Percentiles rank a stretch among this genome's conserved stretches.
Evolutionary conservation across 1,284 basidiomycete genomes (phyloP).

Genomic region (Puccinia coronata): DNA sequence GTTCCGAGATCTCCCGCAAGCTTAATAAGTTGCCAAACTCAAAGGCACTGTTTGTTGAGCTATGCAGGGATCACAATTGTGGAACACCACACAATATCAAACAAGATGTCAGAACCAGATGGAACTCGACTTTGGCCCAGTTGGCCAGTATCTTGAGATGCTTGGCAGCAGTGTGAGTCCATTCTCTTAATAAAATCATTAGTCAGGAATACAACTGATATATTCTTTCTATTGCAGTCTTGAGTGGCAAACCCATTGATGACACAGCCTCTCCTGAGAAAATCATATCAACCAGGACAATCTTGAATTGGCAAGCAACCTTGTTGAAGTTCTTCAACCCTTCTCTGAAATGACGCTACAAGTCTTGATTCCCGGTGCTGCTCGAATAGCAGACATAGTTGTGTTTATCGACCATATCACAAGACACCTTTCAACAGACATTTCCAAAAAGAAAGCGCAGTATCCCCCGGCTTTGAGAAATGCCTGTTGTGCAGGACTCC

Average conservation of each 20-base stretch:
- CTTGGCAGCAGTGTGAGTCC: not conserved
- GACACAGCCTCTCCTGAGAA: not conserved
- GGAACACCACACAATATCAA: conserved; percentile 6
- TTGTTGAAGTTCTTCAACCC: conserved; percentile 2
- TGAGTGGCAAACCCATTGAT: conserved; percentile 4
- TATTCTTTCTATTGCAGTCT: not conserved
- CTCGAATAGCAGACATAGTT: not conserved
- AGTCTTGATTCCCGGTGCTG: not conserved
- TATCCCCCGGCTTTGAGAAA: not conserved
- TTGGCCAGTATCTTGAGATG: not conserved
- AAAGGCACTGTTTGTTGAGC: not conserved
- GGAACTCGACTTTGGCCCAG: conserved; percentile 3
- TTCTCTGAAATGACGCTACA: conserved; percentile 11
- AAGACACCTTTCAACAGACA: not conserved
- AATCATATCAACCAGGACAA: not conserved
- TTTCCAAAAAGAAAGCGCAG: not conserved
- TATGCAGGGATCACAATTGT: not conserved
- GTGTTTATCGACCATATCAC: conserved; percentile 13
- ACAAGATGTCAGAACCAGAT: not conserved
- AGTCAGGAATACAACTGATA: not conserved
- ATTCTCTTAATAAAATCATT: not conserved
- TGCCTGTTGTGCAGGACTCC: not conserved
- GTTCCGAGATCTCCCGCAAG: not conserved
- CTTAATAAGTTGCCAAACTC: conserved; percentile 19
- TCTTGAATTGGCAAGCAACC: not conserved